Evolutionary conservation across 116 monocot species (phyloP).

Genomic region (Iris pallida): DNA sequence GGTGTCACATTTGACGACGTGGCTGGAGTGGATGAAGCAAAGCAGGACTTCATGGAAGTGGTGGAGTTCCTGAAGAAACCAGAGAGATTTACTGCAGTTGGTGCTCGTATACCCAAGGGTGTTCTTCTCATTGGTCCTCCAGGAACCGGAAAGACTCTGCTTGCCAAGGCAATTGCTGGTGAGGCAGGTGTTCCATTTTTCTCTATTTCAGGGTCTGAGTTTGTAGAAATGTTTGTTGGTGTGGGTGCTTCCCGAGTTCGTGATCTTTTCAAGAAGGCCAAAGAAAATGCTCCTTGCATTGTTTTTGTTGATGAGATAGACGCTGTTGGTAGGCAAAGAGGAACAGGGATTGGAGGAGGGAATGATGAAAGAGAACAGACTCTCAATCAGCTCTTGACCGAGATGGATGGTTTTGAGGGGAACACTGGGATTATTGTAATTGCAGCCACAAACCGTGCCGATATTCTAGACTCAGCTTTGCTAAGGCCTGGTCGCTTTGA

Average conservation of each 20-base stretch:
- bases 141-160: conserved; percentile 67
- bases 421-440: conserved; percentile 59
- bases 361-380: conserved; percentile 63
- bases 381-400: conserved; percentile 54
- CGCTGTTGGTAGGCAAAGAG: conserved; percentile 56
- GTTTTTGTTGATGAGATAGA: conserved; percentile 78
- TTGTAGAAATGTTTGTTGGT: conserved; percentile 70
- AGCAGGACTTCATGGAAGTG: conserved; percentile 70
- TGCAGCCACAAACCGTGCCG: conserved; percentile 58
- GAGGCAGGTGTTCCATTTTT: conserved; percentile 69
- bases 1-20: conserved; percentile 75
- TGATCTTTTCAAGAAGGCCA: conserved; percentile 63
- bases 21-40: conserved; percentile 62
- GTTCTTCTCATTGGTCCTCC: conserved; percentile 73
- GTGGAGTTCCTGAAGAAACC: conserved; percentile 67
- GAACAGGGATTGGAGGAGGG: conserved; percentile 58
- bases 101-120: conserved; percentile 59
- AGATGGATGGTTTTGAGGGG: conserved; percentile 68
- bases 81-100: conserved; percentile 61
- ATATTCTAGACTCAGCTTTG: conserved; percentile 56
- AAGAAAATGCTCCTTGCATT: conserved; percentile 63
- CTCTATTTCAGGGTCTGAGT: conserved; percentile 69
- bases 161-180: conserved; percentile 68
- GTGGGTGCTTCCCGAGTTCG: conserved; percentile 61
- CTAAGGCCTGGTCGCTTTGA: conserved; percentile 61